Evolutionary conservation across 2,329 filamentous ascomycete species (phyloP), one percentile per base, ranked within the genome.

Genomic region (Cladorrhinum sp.): DNA sequence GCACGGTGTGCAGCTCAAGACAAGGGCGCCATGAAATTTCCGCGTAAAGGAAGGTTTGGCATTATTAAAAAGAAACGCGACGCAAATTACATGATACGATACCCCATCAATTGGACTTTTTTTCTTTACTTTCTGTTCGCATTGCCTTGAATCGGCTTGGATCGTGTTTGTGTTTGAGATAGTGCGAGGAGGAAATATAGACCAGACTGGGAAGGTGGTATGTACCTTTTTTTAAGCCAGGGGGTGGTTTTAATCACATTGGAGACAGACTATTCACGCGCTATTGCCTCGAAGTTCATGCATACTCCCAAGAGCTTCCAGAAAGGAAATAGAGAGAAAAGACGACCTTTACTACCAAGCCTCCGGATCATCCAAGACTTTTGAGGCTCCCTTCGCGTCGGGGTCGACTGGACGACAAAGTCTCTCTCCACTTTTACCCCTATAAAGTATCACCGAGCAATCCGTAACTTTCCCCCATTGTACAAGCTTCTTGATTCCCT

Each of bases 1-100:
- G 91, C 91, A 96, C 74, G 91, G 91, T 8, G 81, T 95, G 62
- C 90, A 93, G 77, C 79, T 96, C 69, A 86, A 86, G 74, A 95
- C 91, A 23, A 87, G 81, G 71, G 83, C 75, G 32, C 78, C 79
- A 9, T 78, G 62, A n/a, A n/a, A 71, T 50, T 18, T 13, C 3
- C 10, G 16, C 25, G 22, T 38, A 22, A 12, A 12, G 6, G 18
- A n/a, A 24, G 20, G 20, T 20, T 22, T 16, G 18, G 51, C 23
- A 7, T 56, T 22, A 45, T 5, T 3, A 45, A 22, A 45, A 22
- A 12, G 8, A 18, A 3, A 45, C 16, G 18, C 16, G 20, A n/a
- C n/a, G n/a, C n/a, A 45, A 22, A 45, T 45, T 36, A 36, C 3
- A 45, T 45, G 18, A 45, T 45, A 45, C 41, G 41, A 45, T 45